A percentile compares a stretch with the other conserved stretches of the same genome.
phyloP scores from a whole-genome alignment of 164 flowering plant species.

The Berberis thunbergii region DNA sequence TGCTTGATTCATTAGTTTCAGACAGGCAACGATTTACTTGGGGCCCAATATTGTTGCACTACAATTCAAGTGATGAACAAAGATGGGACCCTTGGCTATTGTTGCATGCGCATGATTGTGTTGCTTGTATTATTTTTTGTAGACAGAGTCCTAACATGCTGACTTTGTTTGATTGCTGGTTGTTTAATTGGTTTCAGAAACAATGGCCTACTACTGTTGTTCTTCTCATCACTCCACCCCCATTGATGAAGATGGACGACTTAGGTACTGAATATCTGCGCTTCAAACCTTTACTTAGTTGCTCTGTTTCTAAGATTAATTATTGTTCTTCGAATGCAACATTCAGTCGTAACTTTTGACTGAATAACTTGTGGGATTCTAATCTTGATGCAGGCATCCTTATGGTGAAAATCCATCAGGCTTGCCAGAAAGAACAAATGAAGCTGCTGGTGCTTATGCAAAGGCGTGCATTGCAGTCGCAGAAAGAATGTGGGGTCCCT shows the following conservation, averaged over 20 bases:
- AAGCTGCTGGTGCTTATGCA: slow-evolving; percentile 64
- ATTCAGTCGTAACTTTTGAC: background rate
- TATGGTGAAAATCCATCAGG: slow-evolving; percentile 41
- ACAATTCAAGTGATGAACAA: too few relatives aligned
- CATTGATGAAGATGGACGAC: slow-evolving; percentile 64
- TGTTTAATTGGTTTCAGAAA: slow-evolving; percentile 29
- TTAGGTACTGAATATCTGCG: slow-evolving; percentile 22
- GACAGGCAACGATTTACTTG: too few relatives aligned
- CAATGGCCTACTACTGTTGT: slow-evolving; percentile 50
- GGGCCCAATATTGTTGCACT: too few relatives aligned
- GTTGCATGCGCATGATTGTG: too few relatives aligned
- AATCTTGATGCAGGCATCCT: slow-evolving; percentile 36
- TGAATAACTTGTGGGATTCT: background rate
- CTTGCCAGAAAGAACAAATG: slow-evolving; percentile 72
- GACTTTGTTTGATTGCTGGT: background rate
- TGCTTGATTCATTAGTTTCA: too few relatives aligned
- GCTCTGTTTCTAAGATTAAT: too few relatives aligned
- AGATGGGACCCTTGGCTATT: too few relatives aligned
- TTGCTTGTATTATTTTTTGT: too few relatives aligned
- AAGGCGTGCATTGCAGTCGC: slow-evolving; percentile 52
- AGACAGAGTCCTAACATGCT: too few relatives aligned
- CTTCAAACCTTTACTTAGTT: background rate
- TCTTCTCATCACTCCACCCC: slow-evolving; percentile 69
- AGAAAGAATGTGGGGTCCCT: slow-evolving; percentile 37
- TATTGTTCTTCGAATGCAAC: too few relatives aligned